phyloP scores from a whole-genome alignment of 495 filamentous ascomycete genomes.

The Xeromyces bisporus region DNA sequence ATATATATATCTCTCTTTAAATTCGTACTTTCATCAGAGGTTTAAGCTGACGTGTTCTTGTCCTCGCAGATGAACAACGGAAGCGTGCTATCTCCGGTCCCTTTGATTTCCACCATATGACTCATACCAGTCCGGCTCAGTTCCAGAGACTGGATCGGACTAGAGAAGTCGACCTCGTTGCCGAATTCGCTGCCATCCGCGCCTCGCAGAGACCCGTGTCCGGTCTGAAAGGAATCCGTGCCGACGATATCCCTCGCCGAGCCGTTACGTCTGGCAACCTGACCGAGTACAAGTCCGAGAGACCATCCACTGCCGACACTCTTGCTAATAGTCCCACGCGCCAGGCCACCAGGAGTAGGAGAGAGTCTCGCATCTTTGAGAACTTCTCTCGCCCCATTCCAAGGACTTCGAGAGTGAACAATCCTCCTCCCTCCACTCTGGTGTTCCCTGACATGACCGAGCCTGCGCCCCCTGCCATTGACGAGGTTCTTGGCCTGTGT shows the following conservation, averaged over 20 bases:
- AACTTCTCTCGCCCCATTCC: conserved; percentile 35
- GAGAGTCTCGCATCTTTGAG: conserved; percentile 24
- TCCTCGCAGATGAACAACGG: conserved; percentile 17
- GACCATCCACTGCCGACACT: no score
- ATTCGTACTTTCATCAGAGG: no score
- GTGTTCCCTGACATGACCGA: conserved; percentile 21
- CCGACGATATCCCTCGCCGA: conserved; percentile 46
- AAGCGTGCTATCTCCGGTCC: conserved; percentile 56
- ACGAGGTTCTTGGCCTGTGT: conserved; percentile 25
- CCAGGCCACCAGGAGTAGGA: conserved; percentile 2
- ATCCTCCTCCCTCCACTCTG: conserved; percentile 13
- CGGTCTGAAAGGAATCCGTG: conserved; percentile 43
- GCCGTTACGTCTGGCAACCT: conserved; percentile 41
- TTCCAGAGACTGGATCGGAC: conserved; percentile 39
- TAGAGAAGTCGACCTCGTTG: conserved; percentile 43
- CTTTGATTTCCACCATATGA: conserved; percentile 79
- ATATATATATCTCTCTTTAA: no score
- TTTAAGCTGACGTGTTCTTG: background rate
- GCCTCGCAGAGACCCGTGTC: conserved; percentile 47
- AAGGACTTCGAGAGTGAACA: conserved; percentile 16
- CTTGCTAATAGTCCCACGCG: conserved; percentile 12
- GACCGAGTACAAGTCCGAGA: conserved; percentile 8
- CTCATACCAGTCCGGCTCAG: conserved; percentile 52
- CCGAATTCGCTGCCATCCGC: conserved; percentile 49
- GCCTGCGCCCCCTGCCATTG: conserved; percentile 25